Base-by-base conservation (phyloP, 1,284 basidiomycete genomes). In the Ceratobasidium sp. region DNA sequence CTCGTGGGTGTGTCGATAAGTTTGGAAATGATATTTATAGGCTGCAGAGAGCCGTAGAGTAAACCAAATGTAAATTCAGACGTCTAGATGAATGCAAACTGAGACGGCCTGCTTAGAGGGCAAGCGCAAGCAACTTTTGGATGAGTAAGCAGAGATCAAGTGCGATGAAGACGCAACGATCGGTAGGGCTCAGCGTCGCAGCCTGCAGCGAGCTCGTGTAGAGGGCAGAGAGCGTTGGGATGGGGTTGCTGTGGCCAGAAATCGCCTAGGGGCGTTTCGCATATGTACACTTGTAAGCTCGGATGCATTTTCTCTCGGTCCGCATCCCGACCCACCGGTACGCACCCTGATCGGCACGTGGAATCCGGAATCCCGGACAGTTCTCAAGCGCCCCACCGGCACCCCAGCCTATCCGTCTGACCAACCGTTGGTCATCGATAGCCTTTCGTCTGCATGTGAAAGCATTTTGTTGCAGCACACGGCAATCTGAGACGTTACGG, bases 191-290 rank as follows among this genome's bases (percentile, higher is more conserved):
- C 56, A 25, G 62, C 62, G 49, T 42, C 49, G 62, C 43, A 27
- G 20, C 45, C 20, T 38, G 60, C 32, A 50, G 62, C 62, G 34
- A 50, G 62, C 13, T 53, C 49, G 62, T 27, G 47, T 49, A 47
- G 62, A 34, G 27, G 62, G 25, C 17, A 34, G 34, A 25, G 34
- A 53, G 25, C 31, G 62, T 65, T 35, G 62, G 53, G 62, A 65
- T 53, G 62, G 47, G 62, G 35, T 38, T 45, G 52, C 27, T 54
- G 52, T 54, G 52, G 27, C 52, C 52, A 54, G 52, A 54, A 54
- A 54, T 54, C 29, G 20, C 27, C 45, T 64, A 65, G 62, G 64
- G 64, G 64, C 64, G 60, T 64, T 68, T 68, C 54, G 43, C 60
- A 54, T 68, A 68, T 68, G 54, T 56, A 56, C 54, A 56, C 34